Evolutionary conservation across 768 basidiomycete species (phyloP), one percentile per base, ranked within the genome.

Genomic region (Mycena pura): DNA sequence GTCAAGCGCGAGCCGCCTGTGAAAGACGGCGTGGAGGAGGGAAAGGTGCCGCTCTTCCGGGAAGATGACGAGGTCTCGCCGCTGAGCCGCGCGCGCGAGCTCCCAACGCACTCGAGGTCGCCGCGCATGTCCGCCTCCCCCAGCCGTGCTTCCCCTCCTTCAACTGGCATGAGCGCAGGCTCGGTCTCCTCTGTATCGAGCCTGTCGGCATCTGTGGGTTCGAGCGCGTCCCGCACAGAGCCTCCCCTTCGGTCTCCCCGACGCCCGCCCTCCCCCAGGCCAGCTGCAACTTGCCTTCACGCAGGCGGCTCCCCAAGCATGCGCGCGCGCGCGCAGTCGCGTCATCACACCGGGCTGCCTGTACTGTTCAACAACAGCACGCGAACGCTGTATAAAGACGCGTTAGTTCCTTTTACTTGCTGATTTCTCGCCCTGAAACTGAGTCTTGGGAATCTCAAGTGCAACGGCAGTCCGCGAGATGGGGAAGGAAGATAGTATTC

Each of bases 331-430:
- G 46, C 19, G 31, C 46, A 21, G 46, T 34, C 19, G 46, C 46
- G 31, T 34, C 46, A 21, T 31, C 46, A 48, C 24, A 21, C 29
- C 31, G 21, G 22, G 46, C 46, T 3, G 17, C 46, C 46, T 31
- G 21, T 48, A 48, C 46, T 48, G 29, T 48, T 48, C 46, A 48
- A 48, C 14, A 48, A 48, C 11, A 48, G 46, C 34, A 34, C 46
- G 25, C 46, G 31, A 21, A 32, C 31, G 6, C 46, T 48, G 46
- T 48, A 48, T 48, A 48, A 48, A 48, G 46, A 48, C 31, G 8
- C 46, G 31, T 48, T 3, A 32, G 46, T 48, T 24, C 22, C 22
- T 48, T 10, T 48, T 48, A n/a, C n/a, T n/a, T n/a, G n/a, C 10
- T 48, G 31, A 17, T 48, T 48, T 48, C 10, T 32, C 19, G 46